phyloP scores from a whole-genome alignment of 139 green algal genomes.

The Diplosphaera chodatii region DNA sequence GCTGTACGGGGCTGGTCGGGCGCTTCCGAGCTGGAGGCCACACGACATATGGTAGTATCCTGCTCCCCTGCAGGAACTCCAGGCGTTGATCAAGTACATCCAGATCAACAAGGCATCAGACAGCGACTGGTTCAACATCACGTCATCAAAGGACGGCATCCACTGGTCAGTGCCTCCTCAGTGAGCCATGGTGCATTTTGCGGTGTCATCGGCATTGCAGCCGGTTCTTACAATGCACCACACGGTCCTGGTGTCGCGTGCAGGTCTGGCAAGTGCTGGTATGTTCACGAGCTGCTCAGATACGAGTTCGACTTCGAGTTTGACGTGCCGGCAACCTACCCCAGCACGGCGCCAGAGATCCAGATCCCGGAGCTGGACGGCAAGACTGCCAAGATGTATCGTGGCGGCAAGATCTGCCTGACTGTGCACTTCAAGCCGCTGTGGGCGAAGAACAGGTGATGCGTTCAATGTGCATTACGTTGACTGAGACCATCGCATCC shows the following conservation, averaged over 20 bases:
- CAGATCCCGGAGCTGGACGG: constrained; percentile 92
- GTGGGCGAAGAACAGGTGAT: constrained; percentile 89
- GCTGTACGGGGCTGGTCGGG: no score
- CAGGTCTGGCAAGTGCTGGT: constrained; percentile 49
- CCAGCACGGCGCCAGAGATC: constrained; percentile 85
- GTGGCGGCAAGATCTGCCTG: constrained; percentile 93
- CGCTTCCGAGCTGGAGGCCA: no score
- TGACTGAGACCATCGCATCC: no score
- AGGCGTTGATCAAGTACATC: constrained; percentile 92
- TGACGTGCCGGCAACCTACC: constrained; percentile 91
- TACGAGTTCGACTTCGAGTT: constrained; percentile 98
- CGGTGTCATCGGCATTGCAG: no score
- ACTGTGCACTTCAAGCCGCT: constrained; percentile 98
- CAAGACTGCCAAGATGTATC: constrained; percentile 97
- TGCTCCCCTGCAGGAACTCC: no score
- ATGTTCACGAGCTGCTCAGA: constrained; percentile 88
- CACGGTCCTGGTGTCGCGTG: no score
- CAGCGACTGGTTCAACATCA: constrained; percentile 96
- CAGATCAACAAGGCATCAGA: constrained; percentile 91
- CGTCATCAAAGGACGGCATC: constrained; percentile 69
- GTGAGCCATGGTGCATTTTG: no score
- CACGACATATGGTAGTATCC: no score
- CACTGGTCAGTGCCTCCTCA: no score
- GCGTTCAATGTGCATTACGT: no score
- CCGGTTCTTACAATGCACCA: no score